Conservation (phyloP, 2,329 filamentous ascomycete genomes). For the Talaromyces sp. region DNA sequence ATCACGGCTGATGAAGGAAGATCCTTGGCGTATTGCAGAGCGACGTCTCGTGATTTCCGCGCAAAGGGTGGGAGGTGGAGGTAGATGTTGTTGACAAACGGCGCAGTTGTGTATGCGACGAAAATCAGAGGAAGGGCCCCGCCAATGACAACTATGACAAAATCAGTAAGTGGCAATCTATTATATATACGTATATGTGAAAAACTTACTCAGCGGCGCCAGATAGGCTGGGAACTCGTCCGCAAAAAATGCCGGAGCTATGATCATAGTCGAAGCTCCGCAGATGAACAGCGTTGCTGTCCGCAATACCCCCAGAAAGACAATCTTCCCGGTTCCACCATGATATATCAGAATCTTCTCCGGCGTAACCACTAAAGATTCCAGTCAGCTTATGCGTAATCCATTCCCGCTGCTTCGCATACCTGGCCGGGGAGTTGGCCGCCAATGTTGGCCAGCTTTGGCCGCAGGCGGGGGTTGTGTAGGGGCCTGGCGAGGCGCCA, state of each 20-base stretch:
- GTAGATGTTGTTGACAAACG: conserved; percentile 69
- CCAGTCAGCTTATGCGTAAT: conserved; percentile 2
- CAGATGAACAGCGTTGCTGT: conserved; percentile 66
- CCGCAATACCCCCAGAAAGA: conserved; percentile 66
- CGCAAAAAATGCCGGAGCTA: conserved; percentile 54
- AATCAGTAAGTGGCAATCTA: not conserved
- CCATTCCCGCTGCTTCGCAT: not conserved
- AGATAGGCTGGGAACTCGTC: conserved; percentile 40
- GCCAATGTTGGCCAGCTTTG: conserved; percentile 13
- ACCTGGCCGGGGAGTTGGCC: conserved; percentile 25
- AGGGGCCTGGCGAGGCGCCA: not conserved
- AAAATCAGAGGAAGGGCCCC: conserved; percentile 62
- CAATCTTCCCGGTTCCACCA: conserved; percentile 61
- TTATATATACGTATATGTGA: not conserved
- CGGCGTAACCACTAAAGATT: conserved; percentile 24
- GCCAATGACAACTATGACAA: conserved; percentile 49
- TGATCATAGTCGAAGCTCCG: conserved; percentile 59
- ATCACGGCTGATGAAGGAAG: conserved; percentile 40
- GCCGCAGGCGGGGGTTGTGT: not conserved
- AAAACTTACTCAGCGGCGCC: conserved; percentile 33
- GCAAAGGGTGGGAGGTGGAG: conserved; percentile 63
- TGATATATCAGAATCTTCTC: conserved; percentile 65
- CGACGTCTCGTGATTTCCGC: conserved; percentile 51
- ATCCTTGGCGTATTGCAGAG: conserved; percentile 39
- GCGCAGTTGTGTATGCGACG: conserved; percentile 59